Percentiles rank a stretch among this genome's conserved stretches.
These are phyloP conservation scores for Colletotrichum lupini DNA, from an alignment of 2,329 filamentous ascomycete species.

Conservation along the genomic window DNA sequence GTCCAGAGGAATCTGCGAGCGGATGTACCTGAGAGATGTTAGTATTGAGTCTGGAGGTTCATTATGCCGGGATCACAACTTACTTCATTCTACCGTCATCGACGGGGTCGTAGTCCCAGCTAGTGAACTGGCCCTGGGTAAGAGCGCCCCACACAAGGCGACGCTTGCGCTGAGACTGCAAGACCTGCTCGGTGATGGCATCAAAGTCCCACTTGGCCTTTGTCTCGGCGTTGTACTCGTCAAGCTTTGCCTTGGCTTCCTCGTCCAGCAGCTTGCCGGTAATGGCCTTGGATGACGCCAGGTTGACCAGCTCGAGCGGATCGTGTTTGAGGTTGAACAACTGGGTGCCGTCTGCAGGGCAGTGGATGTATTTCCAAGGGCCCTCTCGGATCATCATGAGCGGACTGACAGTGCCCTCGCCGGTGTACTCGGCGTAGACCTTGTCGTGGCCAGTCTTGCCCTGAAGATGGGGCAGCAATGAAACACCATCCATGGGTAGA, in stretches of 20 bases:
- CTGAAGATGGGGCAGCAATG: constrained; percentile 81
- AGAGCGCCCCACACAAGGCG: constrained; percentile 84
- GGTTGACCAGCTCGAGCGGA: constrained; percentile 80
- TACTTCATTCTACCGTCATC: constrained; percentile 76
- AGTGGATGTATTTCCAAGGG: constrained; percentile 90
- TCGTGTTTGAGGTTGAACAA: constrained; percentile 84
- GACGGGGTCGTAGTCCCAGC: constrained; percentile 87
- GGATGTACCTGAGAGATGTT: constrained; percentile 75
- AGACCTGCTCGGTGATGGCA: constrained; percentile 78
- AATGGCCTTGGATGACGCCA: constrained; percentile 59
- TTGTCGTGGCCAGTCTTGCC: constrained; percentile 79
- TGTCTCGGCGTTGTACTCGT: constrained; percentile 80
- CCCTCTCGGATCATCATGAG: constrained; percentile 95
- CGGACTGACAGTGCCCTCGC: constrained; percentile 88
- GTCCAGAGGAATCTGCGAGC: constrained; percentile 83
- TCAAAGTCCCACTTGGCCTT: constrained; percentile 83
- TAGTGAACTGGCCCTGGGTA: constrained; percentile 78
- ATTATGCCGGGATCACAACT: constrained; percentile 41
- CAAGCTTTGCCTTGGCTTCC: constrained; percentile 61
- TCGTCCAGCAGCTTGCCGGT: constrained; percentile 51
- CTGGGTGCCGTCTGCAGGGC: constrained; percentile 84
- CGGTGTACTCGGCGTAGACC: constrained; percentile 95
- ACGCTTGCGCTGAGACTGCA: constrained; percentile 82
- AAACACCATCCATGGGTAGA: constrained; percentile 88
- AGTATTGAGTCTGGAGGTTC: constrained; percentile 47